Evolutionary conservation across 2,329 filamentous ascomycete species (phyloP).

Genomic region (Colletotrichum plurivorum): DNA sequence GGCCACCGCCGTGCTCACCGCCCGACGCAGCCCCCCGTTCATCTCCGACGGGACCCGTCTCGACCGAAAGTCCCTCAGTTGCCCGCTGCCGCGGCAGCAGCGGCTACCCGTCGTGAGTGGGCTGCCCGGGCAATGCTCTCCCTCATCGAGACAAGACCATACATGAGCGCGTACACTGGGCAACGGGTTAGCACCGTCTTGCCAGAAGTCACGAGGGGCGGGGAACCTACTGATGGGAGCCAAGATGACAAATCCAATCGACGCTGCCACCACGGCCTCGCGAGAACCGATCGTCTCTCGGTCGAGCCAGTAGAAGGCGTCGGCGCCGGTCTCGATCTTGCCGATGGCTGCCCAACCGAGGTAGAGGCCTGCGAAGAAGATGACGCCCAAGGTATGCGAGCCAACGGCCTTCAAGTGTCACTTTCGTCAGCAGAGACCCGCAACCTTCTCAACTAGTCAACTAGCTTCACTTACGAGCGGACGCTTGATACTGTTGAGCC

Average conservation of each 20-base stretch:
- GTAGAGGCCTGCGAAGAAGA: conserved; percentile 59
- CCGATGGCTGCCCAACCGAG: conserved; percentile 65
- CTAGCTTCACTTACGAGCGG: conserved; percentile 57
- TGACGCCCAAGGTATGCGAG: conserved; percentile 58
- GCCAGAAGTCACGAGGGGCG: conserved; percentile 12
- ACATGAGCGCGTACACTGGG: conserved; percentile 63
- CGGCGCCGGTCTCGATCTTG: conserved; percentile 59
- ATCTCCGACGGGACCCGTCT: conserved; percentile 40
- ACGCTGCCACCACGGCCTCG: conserved; percentile 60
- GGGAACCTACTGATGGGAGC: conserved; percentile 61
- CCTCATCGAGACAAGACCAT: conserved; percentile 64
- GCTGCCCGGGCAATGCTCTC: conserved; percentile 52
- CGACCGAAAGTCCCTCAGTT: conserved; percentile 40
- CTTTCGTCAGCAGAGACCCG: conserved; percentile 36
- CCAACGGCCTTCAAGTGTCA: conserved; percentile 56
- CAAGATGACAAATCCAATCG: conserved; percentile 59
- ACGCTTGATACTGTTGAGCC: conserved; percentile 68
- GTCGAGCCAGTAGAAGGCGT: conserved; percentile 67
- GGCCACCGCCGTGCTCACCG: conserved; percentile 39
- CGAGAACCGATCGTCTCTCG: conserved; percentile 57
- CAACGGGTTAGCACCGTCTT: conserved; percentile 21
- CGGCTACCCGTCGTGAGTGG: conserved; percentile 35
- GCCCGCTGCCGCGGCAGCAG: conserved; percentile 35
- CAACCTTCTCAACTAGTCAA: neutral
- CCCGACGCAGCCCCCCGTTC: conserved; percentile 35